Conservation (phyloP, 768 basidiomycete species). For the Cubamyces sp. region DNA sequence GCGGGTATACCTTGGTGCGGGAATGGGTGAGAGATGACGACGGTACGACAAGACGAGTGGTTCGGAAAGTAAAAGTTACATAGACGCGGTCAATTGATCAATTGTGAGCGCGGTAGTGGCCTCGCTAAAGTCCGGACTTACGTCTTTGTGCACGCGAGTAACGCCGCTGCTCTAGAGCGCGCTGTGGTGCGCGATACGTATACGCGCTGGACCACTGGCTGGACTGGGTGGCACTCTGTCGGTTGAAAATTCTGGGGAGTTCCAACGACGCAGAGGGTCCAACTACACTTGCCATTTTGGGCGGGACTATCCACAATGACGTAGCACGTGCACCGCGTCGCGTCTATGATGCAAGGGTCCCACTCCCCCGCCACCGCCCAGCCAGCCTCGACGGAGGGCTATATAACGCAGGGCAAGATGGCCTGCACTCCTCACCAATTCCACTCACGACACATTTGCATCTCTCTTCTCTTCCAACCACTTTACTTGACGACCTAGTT, state of each 20-base stretch:
- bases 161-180: background rate
- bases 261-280: conserved; percentile 9
- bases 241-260: conserved; percentile 10
- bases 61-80: conserved; percentile 42
- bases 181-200: conserved; percentile 2
- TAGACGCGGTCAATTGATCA: conserved; percentile 1
- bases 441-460: background rate
- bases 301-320: conserved; percentile 19
- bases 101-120: background rate
- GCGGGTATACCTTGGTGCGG: conserved; percentile 35
- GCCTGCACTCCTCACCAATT: background rate
- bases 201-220: background rate
- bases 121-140: background rate
- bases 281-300: conserved; percentile 1
- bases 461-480: background rate
- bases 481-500: conserved; percentile 1
- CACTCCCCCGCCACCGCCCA: conserved; percentile 8
- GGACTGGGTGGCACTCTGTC: background rate
- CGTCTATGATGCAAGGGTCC: conserved; percentile 21
- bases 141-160: background rate
- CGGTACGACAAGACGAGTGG: conserved; percentile 59
- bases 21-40: conserved; percentile 42
- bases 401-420: background rate
- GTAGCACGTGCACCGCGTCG: conserved; percentile 5
- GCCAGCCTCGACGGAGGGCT: background rate